Evolutionary conservation across 345 rosid genomes (phyloP).

Genomic region (Arabidopsis suecica): DNA sequence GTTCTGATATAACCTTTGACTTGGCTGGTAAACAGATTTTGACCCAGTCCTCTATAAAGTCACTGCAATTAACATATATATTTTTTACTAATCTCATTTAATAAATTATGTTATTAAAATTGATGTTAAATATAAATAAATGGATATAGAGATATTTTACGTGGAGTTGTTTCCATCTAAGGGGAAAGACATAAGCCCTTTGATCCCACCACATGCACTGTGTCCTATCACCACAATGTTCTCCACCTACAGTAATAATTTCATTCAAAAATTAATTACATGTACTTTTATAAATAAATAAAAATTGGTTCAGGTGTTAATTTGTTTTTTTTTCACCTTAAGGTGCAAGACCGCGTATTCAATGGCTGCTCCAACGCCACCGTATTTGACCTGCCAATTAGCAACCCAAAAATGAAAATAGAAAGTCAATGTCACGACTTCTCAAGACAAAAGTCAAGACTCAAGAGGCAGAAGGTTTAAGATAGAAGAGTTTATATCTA

Average conservation of each 20-base stretch:
- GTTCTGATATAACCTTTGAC: constrained; percentile 62
- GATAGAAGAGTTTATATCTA: not conserved
- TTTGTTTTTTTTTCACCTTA: constrained; percentile 56
- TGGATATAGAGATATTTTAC: constrained; percentile 17
- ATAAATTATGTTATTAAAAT: not conserved
- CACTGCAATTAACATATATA: constrained; percentile 53
- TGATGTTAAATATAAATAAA: not conserved
- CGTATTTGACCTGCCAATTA: constrained; percentile 46
- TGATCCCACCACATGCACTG: constrained; percentile 96
- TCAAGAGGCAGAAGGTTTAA: constrained; percentile 6
- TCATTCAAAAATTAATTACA: not conserved
- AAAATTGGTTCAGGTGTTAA: not conserved
- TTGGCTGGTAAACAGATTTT: constrained; percentile 77
- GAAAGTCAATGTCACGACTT: constrained; percentile 1
- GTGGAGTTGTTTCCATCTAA: constrained; percentile 56
- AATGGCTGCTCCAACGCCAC: constrained; percentile 86
- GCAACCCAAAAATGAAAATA: not conserved
- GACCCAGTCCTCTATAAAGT: constrained; percentile 98
- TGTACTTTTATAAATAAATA: not conserved
- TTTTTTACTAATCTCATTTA: not conserved
- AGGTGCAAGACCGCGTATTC: constrained; percentile 98
- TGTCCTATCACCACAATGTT: constrained; percentile 95
- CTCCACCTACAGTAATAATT: constrained; percentile 55
- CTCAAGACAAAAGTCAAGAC: constrained; percentile 7
- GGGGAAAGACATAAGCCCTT: constrained; percentile 95